Conservation (phyloP, 768 basidiomycete species). For the Butyriboletus loyo region DNA sequence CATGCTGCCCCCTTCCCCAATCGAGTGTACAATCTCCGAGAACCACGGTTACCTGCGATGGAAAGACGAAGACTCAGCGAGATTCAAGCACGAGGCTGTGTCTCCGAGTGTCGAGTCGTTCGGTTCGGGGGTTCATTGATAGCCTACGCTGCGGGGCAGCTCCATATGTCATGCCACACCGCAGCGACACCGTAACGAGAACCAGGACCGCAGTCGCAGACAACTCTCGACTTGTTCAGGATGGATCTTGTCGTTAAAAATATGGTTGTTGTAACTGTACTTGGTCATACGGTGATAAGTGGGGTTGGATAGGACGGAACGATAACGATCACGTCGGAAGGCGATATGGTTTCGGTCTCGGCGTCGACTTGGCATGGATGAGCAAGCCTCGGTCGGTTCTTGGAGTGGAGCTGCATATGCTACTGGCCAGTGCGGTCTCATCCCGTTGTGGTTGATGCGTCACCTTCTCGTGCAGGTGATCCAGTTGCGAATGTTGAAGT, state of each 20-base stretch:
- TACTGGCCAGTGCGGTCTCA: not conserved
- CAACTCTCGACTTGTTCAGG: not conserved
- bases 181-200: not conserved
- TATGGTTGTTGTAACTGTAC: not conserved
- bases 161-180: not conserved
- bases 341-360: conserved; percentile 1
- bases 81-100: not conserved
- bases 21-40: conserved; percentile 2
- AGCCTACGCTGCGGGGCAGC: not conserved
- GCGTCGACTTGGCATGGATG: not conserved
- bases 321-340: conserved; percentile 11
- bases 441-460: not conserved
- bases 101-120: too few relatives aligned
- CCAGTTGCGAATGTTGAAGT: not conserved
- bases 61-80: not conserved
- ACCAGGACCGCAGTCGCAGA: conserved; percentile 15
- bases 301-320: not conserved
- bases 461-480: not conserved
- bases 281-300: conserved; percentile 3
- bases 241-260: not conserved
- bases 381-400: too few relatives aligned
- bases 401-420: not conserved
- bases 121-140: too few relatives aligned
- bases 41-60: not conserved
- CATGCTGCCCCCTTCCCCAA: not conserved